Conservation (phyloP, 2,329 filamentous ascomycete species). For the Diplodia seriata region DNA sequence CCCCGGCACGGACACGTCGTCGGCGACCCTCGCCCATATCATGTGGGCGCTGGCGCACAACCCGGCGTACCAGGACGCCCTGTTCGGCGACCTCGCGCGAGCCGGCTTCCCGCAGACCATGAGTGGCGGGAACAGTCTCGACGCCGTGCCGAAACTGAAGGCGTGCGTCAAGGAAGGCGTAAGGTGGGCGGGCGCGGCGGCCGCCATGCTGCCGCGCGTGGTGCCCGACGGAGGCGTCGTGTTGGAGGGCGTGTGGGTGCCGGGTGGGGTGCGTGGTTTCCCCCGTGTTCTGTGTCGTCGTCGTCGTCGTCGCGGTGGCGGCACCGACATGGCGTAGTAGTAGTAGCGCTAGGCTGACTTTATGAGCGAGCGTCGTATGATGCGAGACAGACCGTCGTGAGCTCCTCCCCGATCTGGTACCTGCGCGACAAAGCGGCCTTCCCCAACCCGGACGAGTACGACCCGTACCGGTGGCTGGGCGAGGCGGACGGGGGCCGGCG, state of each 20-base stretch:
- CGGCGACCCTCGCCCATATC: constrained; percentile 11
- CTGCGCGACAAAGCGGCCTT: constrained; percentile 24
- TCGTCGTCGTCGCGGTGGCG: neutral
- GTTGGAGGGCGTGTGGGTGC: neutral
- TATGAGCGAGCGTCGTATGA: too few species aligned
- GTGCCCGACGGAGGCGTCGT: constrained; percentile 8
- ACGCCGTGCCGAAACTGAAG: constrained; percentile 2
- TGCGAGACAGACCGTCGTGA: neutral
- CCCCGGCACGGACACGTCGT: constrained; percentile 8
- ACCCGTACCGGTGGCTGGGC: constrained; percentile 19
- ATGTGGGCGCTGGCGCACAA: constrained; percentile 20
- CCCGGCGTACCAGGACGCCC: constrained; percentile 6
- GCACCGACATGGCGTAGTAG: too few species aligned
- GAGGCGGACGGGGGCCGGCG: neutral
- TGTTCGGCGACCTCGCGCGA: neutral
- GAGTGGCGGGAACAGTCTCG: neutral
- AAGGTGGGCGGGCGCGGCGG: constrained; percentile 12
- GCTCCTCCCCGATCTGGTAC: constrained; percentile 25
- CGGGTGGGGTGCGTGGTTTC: neutral
- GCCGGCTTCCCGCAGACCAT: neutral
- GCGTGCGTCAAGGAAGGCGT: constrained; percentile 15
- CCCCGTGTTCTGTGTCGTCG: too few species aligned
- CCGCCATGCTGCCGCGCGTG: constrained; percentile 15
- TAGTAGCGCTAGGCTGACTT: neutral
- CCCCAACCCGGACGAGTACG: constrained; percentile 11